phyloP scores from a whole-genome alignment of 2,329 filamentous ascomycete species.

The Arthrobotrys pseudoclavata region DNA sequence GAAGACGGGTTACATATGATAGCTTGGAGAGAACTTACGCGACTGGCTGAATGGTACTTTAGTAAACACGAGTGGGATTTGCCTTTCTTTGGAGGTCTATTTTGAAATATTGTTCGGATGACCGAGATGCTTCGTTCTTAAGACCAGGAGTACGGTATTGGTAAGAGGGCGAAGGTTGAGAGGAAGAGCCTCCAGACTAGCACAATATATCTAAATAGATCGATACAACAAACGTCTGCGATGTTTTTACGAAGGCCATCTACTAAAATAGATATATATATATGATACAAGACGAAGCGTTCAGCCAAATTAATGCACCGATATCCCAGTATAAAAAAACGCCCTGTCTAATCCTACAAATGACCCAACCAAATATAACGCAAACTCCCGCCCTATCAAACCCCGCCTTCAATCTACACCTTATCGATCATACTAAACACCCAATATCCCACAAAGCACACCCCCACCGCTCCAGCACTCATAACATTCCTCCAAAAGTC shows the following conservation, averaged over 20 bases:
- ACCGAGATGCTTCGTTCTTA: too few relatives aligned
- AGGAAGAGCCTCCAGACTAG: too few relatives aligned
- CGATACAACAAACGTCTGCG: not conserved
- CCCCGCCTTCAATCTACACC: not conserved
- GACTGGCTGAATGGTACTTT: not conserved
- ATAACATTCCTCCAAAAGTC: constrained; percentile 71
- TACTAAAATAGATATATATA: not conserved
- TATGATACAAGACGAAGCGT: constrained; percentile 16
- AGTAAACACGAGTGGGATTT: too few relatives aligned
- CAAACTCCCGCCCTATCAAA: not conserved
- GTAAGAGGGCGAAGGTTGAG: too few relatives aligned
- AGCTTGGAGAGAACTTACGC: not conserved
- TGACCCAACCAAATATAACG: not conserved
- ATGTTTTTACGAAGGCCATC: constrained; percentile 8
- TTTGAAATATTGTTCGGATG: too few relatives aligned
- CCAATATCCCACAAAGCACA: constrained; percentile 69
- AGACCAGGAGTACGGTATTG: too few relatives aligned
- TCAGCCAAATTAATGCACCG: not conserved
- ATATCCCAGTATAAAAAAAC: constrained; percentile 6
- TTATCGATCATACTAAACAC: constrained; percentile 54
- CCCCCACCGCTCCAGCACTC: constrained; percentile 75
- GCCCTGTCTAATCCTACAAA: constrained; percentile 23
- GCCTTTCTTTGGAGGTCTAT: too few relatives aligned
- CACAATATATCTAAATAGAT: too few relatives aligned
- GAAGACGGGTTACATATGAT: not conserved